Conservation (phyloP, 1,284 basidiomycete species). For the Anthracocystis setariae region DNA sequence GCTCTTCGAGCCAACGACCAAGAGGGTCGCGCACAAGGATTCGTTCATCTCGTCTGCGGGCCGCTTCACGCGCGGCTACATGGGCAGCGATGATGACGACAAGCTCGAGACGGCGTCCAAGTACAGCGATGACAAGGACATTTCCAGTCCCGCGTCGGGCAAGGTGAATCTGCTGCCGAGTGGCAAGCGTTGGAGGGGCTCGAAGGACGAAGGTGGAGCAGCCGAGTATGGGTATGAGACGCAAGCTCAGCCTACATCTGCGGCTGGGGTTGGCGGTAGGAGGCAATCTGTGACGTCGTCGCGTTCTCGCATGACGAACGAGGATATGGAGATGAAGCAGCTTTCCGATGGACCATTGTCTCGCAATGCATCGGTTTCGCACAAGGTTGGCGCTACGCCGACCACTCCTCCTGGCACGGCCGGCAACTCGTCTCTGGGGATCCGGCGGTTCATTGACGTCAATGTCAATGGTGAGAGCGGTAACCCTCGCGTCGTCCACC, state of each 20-base stretch:
- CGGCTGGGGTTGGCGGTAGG: slow-evolving; percentile 13
- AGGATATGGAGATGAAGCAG: slow-evolving; percentile 52
- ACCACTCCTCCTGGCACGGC: background rate
- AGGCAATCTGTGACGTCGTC: slow-evolving; percentile 31
- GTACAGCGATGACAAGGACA: slow-evolving; percentile 43
- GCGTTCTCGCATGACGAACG: slow-evolving; percentile 29
- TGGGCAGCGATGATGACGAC: slow-evolving; percentile 42
- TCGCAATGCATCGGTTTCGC: slow-evolving; percentile 6
- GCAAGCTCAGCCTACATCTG: background rate
- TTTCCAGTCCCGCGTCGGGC: slow-evolving; percentile 27
- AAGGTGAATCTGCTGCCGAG: slow-evolving; percentile 41
- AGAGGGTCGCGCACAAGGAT: slow-evolving; percentile 28
- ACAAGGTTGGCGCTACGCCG: background rate
- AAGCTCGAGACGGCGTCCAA: slow-evolving; percentile 42
- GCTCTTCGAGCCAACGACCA: slow-evolving; percentile 6
- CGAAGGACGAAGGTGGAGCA: slow-evolving; percentile 20
- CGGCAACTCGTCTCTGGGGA: slow-evolving; percentile 34
- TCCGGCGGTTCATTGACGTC: slow-evolving; percentile 38
- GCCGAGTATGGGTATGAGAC: slow-evolving; percentile 14
- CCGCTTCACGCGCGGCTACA: slow-evolving; percentile 20
- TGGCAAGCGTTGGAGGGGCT: slow-evolving; percentile 30
- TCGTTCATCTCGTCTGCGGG: slow-evolving; percentile 23
- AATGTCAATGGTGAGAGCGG: slow-evolving; percentile 3
- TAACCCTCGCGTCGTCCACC: slow-evolving; percentile 19
- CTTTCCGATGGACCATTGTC: slow-evolving; percentile 18